Evolutionary conservation across 805 yeast species (phyloP), one percentile per base, ranked within the genome.

Genomic region (Torulaspora delbrueckii): DNA sequence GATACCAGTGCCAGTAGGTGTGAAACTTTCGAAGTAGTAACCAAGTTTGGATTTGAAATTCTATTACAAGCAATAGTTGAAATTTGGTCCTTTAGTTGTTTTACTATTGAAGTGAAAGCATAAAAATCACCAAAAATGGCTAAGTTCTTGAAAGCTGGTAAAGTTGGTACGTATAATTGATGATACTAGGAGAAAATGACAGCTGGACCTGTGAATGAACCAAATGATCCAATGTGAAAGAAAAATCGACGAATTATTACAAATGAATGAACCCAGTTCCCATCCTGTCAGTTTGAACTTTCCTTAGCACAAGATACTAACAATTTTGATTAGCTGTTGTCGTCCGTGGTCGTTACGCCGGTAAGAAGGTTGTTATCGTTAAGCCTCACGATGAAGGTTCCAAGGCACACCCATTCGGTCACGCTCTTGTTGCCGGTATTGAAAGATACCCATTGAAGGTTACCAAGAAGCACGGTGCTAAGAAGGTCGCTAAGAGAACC

Each of bases 291-390:
- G 10, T 18, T 6, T 6, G 34, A 31, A 31, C 12, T 36, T 13
- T 24, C 18, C 14, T 19, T n/a, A 14, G 23, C 12, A 16, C 27
- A 27, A 19, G 9, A 8, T 39, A 61, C 66, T 61, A 61, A 61
- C 66, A 52, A 45, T 46, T 50, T 47, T 16, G 10, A 26, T 39
- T 30, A 86, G 95, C 98, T 80, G 90, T 93, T 79, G 90, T 93
- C 75, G 96, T 90, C 76, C 91, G 98, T 77, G 99, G 99, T 72
- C 93, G 99, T 81, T 91, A 82, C 87, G 99, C 99, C 74, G 99
- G 99, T 82, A 91, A 90, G 86, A 93, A 93, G 86, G 99, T 93
- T 63, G 99, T 93, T 74, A 89, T 93, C 72, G 90, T 93, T 73
- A 89, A 87, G 78, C 93, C 96, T 65, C 95, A 86, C 74, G 98